A percentile compares a stretch with the other conserved stretches of the same genome.
Evolutionary conservation across 352 stramenopile species (phyloP).

Genomic region (Phytophthora vignae): DNA sequence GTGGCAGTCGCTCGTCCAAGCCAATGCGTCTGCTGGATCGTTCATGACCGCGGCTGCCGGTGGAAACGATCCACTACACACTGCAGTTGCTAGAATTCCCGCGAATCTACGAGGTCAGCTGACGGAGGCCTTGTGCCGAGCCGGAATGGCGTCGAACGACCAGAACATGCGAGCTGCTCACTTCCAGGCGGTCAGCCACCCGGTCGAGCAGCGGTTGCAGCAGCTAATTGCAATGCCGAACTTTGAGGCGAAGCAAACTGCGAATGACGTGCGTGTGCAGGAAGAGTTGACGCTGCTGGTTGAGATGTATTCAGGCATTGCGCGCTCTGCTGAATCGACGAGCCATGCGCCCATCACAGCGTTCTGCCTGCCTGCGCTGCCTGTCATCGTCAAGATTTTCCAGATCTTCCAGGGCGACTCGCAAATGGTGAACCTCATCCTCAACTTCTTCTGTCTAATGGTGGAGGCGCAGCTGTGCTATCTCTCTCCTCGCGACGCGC

Average conservation of each 20-base stretch:
- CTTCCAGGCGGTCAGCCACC: slow-evolving; percentile 65
- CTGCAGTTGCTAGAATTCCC: slow-evolving; percentile 66
- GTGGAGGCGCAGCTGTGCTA: slow-evolving; percentile 88
- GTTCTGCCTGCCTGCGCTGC: slow-evolving; percentile 74
- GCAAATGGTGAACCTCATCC: slow-evolving; percentile 75
- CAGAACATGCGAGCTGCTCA: slow-evolving; percentile 47
- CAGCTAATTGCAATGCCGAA: slow-evolving; percentile 62
- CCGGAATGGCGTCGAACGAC: slow-evolving; percentile 70
- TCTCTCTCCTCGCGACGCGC: slow-evolving; percentile 65
- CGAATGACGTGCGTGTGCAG: slow-evolving; percentile 72
- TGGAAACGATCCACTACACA: slow-evolving; percentile 43
- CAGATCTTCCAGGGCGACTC: slow-evolving; percentile 77
- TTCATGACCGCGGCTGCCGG: slow-evolving; percentile 44
- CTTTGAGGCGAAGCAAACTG: slow-evolving; percentile 66
- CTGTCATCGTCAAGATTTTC: slow-evolving; percentile 80
- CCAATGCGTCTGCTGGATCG: slow-evolving; percentile 69
- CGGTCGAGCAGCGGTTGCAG: slow-evolving; percentile 60
- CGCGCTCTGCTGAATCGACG: slow-evolving; percentile 68
- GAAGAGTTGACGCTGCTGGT: slow-evolving; percentile 83
- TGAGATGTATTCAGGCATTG: slow-evolving; percentile 82
- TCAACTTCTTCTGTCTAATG: slow-evolving; percentile 83
- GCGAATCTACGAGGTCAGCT: slow-evolving; percentile 65
- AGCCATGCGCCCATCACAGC: slow-evolving; percentile 67
- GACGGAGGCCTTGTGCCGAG: slow-evolving; percentile 75
- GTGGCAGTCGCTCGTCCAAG: slow-evolving; percentile 80